Conservation (phyloP, 306 rosid genomes). For the Cicer chorassanicum region DNA sequence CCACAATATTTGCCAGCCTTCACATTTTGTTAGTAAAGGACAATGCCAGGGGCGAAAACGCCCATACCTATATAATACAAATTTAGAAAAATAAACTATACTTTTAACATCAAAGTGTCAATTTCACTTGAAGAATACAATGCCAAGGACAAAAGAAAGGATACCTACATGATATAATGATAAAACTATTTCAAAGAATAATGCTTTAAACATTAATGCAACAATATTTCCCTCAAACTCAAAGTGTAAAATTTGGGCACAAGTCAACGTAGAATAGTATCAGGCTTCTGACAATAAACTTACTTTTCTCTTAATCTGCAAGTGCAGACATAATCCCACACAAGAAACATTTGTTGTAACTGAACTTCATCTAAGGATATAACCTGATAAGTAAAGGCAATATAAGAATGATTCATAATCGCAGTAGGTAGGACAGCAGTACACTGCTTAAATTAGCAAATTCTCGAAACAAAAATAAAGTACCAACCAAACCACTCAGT, state of each 20-base stretch:
- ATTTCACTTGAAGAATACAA: constrained; percentile 32
- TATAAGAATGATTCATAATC: constrained; percentile 34
- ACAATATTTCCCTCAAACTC: background rate
- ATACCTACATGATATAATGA: constrained; percentile 58
- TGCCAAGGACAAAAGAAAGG: constrained; percentile 80
- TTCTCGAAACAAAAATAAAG: constrained; percentile 24
- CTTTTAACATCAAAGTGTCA: background rate
- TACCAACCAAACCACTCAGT: constrained; percentile 77
- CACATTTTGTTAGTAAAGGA: constrained; percentile 59
- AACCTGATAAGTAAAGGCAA: constrained; percentile 52
- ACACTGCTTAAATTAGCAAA: constrained; percentile 22
- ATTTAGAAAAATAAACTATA: constrained; percentile 34
- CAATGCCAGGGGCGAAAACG: constrained; percentile 88
- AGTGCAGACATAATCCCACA: constrained; percentile 76
- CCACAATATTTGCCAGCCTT: constrained; percentile 84
- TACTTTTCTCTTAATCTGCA: constrained; percentile 81
- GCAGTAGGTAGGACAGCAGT: constrained; percentile 5
- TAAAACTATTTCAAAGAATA: constrained; percentile 37
- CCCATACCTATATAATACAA: constrained; percentile 70
- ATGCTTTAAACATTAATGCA: background rate
- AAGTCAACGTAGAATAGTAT: constrained; percentile 36
- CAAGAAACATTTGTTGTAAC: constrained; percentile 68
- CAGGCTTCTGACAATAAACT: constrained; percentile 43
- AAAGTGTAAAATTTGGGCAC: constrained; percentile 2
- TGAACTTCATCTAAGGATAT: constrained; percentile 80